A percentile compares a stretch with the other conserved stretches of the same genome.
phyloP scores from a whole-genome alignment of 805 yeast species.

The Pichia eremophila region DNA sequence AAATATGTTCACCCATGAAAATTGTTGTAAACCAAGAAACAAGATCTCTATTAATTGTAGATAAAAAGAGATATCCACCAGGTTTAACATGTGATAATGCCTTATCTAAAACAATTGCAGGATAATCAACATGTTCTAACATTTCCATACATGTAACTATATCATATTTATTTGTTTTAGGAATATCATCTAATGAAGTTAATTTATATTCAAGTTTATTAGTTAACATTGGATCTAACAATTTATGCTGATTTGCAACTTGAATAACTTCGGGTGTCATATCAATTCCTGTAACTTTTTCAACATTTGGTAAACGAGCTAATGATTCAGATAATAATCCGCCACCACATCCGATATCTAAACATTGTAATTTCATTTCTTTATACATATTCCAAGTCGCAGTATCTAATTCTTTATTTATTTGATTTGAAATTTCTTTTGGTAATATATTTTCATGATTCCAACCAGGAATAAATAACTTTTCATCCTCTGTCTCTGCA shows the following conservation, averaged over 20 bases:
- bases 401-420: slow-evolving; percentile 40
- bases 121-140: slow-evolving; percentile 88
- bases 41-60: slow-evolving; percentile 86
- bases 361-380: slow-evolving; percentile 37
- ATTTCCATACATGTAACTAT: slow-evolving; percentile 87
- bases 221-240: slow-evolving; percentile 53
- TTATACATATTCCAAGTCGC: slow-evolving; percentile 31
- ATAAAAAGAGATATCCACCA: slow-evolving; percentile 78
- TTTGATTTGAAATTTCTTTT: slow-evolving; percentile 35
- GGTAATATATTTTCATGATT: slow-evolving; percentile 57
- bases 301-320: slow-evolving; percentile 62
- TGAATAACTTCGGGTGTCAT: slow-evolving; percentile 72
- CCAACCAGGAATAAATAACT: slow-evolving; percentile 70
- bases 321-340: slow-evolving; percentile 83
- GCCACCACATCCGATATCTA: slow-evolving; percentile 99
- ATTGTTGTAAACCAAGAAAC: slow-evolving; percentile 90
- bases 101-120: slow-evolving; percentile 58
- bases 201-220: slow-evolving; percentile 46
- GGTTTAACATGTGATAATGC: slow-evolving; percentile 63
- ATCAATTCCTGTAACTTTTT: slow-evolving; percentile 72
- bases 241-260: slow-evolving; percentile 66
- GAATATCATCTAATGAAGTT: slow-evolving; percentile 52
- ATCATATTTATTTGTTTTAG: slow-evolving; percentile 44
- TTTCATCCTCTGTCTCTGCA: slow-evolving; percentile 29
- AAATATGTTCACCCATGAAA: slow-evolving; percentile 73